Evolutionary conservation across 2,329 filamentous ascomycete genomes (phyloP).

Genomic region (Phaeomoniella chlamydospora): DNA sequence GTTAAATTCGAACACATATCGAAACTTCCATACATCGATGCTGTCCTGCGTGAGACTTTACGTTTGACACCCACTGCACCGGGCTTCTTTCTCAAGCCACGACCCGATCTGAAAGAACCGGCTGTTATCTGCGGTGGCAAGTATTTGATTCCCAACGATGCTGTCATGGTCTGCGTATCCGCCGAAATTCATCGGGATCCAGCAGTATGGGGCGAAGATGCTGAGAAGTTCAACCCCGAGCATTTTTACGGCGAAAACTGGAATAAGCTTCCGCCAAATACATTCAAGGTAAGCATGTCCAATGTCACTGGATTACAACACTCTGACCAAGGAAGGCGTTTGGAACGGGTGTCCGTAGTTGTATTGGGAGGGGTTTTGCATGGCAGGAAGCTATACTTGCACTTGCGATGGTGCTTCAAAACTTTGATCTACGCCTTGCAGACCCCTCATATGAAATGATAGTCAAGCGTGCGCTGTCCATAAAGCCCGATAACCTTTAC

Average conservation of each 20-base stretch:
- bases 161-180: conserved; percentile 14
- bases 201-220: conserved; percentile 49
- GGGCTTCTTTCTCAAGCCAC: conserved; percentile 37
- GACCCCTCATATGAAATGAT: conserved; percentile 34
- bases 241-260: conserved; percentile 59
- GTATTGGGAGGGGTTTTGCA: conserved; percentile 60
- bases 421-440: conserved; percentile 51
- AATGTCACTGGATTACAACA: neutral
- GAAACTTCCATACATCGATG: conserved; percentile 52
- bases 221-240: conserved; percentile 53
- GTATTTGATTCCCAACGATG: neutral
- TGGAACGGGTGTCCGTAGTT: conserved; percentile 55
- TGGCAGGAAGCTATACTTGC: conserved; percentile 57
- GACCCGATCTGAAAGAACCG: neutral
- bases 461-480: conserved; percentile 23
- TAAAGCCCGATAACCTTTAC: conserved; percentile 40
- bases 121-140: neutral
- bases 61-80: conserved; percentile 48
- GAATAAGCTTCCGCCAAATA: conserved; percentile 45
- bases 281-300: conserved; percentile 36
- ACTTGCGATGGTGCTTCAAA: conserved; percentile 51
- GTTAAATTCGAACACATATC: conserved; percentile 40
- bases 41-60: conserved; percentile 52
- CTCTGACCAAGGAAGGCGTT: conserved; percentile 38
- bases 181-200: conserved; percentile 46